Percentiles rank a stretch among this genome's conserved stretches.
Evolutionary conservation across 179 eudicot genomes (phyloP).

Genomic region (Nepenthes alata): DNA sequence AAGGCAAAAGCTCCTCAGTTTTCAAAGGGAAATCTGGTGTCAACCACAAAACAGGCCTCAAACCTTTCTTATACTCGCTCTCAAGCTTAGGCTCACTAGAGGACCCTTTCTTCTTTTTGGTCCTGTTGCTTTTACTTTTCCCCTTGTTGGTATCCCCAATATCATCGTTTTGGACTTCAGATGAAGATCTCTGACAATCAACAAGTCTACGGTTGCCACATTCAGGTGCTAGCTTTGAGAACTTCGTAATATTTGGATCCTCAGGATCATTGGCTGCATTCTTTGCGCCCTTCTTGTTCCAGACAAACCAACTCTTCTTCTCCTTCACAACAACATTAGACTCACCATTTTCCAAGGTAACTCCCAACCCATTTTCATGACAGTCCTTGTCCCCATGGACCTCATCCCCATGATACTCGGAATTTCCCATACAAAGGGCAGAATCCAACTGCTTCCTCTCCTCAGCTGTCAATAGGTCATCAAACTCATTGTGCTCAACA

Average conservation of each 20-base stretch:
- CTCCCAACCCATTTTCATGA: constrained; percentile 27
- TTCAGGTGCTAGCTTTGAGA: constrained; percentile 17
- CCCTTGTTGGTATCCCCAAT: too few relatives aligned
- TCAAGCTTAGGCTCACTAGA: constrained; percentile 29
- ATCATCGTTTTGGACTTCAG: constrained; percentile 12
- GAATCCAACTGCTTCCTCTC: constrained; percentile 77
- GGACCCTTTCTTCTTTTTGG: too few relatives aligned
- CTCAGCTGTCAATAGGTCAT: constrained; percentile 72
- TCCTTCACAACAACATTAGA: constrained; percentile 44
- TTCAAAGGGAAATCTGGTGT: constrained; percentile 81
- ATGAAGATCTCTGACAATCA: constrained; percentile 32
- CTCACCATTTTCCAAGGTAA: constrained; percentile 7
- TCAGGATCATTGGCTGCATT: constrained; percentile 37
- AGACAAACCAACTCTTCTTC: constrained; percentile 81
- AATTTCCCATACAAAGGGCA: constrained; percentile 61
- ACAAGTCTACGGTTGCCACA: constrained; percentile 25
- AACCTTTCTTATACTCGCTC: constrained; percentile 86
- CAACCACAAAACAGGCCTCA: constrained; percentile 87
- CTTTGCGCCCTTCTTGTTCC: constrained; percentile 69
- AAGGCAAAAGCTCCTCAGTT: constrained; percentile 82
- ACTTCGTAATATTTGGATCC: too few relatives aligned
- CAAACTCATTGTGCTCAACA: constrained; percentile 52
- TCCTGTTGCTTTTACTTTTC: too few relatives aligned
- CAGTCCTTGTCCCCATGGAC: constrained; percentile 34
- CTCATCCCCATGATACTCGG: constrained; percentile 56